A percentile compares a stretch with the other conserved stretches of the same genome.
These are phyloP conservation scores for Sanghuangporus weigelae DNA, from an alignment of 1,284 basidiomycete species.

Conservation along the genomic window DNA sequence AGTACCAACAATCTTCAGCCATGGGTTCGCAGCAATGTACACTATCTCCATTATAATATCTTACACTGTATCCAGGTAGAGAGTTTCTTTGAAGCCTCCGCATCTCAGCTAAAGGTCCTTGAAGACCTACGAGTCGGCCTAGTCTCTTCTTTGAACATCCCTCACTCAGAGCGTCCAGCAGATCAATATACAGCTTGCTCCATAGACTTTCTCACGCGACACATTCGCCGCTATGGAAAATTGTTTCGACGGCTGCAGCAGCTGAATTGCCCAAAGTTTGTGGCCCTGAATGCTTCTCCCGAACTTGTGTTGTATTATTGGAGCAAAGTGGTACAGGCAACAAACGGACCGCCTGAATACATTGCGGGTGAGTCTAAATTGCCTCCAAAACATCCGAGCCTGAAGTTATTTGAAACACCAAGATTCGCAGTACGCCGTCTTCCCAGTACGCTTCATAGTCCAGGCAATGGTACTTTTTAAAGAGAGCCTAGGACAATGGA, in stretches of 20 bases:
- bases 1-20: constrained; percentile 39
- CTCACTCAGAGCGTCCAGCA: background rate
- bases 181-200: constrained; percentile 33
- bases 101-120: constrained; percentile 47
- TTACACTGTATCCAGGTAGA: constrained; percentile 37
- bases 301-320: constrained; percentile 73
- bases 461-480: constrained; percentile 88
- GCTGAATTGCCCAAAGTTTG: constrained; percentile 52
- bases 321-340: constrained; percentile 68
- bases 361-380: constrained; percentile 46
- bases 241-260: constrained; percentile 71
- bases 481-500: constrained; percentile 74
- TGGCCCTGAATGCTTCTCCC: constrained; percentile 55
- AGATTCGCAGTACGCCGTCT: constrained; percentile 51
- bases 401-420: background rate
- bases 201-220: constrained; percentile 55
- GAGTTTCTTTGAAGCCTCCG: constrained; percentile 55
- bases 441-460: constrained; percentile 76
- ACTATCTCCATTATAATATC: constrained; percentile 9
- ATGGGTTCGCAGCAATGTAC: constrained; percentile 44
- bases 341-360: constrained; percentile 42
- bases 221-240: constrained; percentile 68
- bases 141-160: constrained; percentile 27
- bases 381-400: background rate
- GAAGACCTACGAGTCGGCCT: constrained; percentile 42